These are phyloP conservation scores for Psophocarpus tetragonolobus DNA, from an alignment of 306 rosid genomes.

Conservation along the genomic window DNA sequence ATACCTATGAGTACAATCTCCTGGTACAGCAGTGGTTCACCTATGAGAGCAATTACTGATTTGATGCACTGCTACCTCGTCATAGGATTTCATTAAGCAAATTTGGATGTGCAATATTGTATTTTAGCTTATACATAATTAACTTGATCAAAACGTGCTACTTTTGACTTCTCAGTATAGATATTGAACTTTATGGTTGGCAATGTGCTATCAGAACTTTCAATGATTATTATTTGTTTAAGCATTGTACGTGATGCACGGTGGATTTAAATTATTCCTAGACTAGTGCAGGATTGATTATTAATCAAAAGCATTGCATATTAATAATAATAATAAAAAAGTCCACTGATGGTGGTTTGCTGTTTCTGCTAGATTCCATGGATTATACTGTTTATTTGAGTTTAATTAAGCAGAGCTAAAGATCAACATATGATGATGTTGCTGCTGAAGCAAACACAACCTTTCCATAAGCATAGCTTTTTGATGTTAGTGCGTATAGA, in stretches of 20 bases:
- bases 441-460: conserved; percentile 20
- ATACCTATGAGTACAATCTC: too few relatives aligned
- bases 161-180: conserved; percentile 2
- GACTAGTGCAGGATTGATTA: conserved; percentile 27
- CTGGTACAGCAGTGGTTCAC: not conserved
- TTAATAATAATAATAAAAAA: conserved; percentile 29
- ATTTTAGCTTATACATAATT: not conserved
- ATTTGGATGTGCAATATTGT: not conserved
- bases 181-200: conserved; percentile 13
- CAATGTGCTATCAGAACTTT: conserved; percentile 23
- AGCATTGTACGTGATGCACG: conserved; percentile 31
- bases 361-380: conserved; percentile 27
- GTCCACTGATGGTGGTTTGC: conserved; percentile 7
- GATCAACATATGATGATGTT: conserved; percentile 22
- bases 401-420: conserved; percentile 9
- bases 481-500: not conserved
- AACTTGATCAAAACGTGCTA: conserved; percentile 11
- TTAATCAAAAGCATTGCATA: conserved; percentile 22
- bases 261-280: conserved; percentile 12
- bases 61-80: not conserved
- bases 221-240: not conserved
- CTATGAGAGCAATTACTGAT: not conserved
- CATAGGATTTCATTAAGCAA: conserved; percentile 9
- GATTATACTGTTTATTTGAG: not conserved
- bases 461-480: conserved; percentile 10